Conservation (phyloP, 1,139 yeast species). For the Pichia sp. region DNA sequence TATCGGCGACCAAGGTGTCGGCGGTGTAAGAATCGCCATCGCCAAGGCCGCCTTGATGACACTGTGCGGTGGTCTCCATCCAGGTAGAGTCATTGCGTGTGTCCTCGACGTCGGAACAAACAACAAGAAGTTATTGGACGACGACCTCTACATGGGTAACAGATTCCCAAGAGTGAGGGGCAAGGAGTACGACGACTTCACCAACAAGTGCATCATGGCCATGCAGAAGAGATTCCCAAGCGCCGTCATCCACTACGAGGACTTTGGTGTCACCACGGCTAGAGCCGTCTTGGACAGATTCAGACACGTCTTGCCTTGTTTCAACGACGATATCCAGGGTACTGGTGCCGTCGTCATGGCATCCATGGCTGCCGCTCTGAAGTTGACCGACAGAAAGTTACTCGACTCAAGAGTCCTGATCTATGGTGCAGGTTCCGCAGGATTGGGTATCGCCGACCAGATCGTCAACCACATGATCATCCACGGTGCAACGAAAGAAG, state of each 20-base stretch:
- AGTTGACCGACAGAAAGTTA: slow-evolving; percentile 62
- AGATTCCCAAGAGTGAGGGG: slow-evolving; percentile 83
- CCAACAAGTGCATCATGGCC: slow-evolving; percentile 69
- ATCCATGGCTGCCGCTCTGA: slow-evolving; percentile 83
- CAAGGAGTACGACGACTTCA: slow-evolving; percentile 73
- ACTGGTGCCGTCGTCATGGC: slow-evolving; percentile 99
- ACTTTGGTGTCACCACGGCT: slow-evolving; percentile 89
- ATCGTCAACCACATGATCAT: slow-evolving; percentile 80
- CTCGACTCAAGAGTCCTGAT: slow-evolving; percentile 66
- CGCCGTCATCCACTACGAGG: slow-evolving; percentile 94
- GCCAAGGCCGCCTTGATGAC: slow-evolving; percentile 95
- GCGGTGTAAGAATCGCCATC: slow-evolving; percentile 88
- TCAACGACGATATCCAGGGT: slow-evolving; percentile 97
- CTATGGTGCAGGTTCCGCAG: slow-evolving; percentile 97
- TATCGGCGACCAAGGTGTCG: slow-evolving; percentile 97
- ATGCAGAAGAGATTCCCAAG: slow-evolving; percentile 76
- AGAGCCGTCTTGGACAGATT: slow-evolving; percentile 75
- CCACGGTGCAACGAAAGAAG: slow-evolving; percentile 66
- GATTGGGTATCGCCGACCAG: slow-evolving; percentile 93
- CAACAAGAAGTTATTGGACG: slow-evolving; percentile 68
- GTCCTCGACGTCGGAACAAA: slow-evolving; percentile 91
- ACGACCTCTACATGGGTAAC: slow-evolving; percentile 90
- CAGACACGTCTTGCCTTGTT: slow-evolving; percentile 71
- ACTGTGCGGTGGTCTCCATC: slow-evolving; percentile 92
- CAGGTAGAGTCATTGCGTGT: slow-evolving; percentile 87